phyloP scores from a whole-genome alignment of 148 eudicot genomes.

The Salicornia ramosissima region DNA sequence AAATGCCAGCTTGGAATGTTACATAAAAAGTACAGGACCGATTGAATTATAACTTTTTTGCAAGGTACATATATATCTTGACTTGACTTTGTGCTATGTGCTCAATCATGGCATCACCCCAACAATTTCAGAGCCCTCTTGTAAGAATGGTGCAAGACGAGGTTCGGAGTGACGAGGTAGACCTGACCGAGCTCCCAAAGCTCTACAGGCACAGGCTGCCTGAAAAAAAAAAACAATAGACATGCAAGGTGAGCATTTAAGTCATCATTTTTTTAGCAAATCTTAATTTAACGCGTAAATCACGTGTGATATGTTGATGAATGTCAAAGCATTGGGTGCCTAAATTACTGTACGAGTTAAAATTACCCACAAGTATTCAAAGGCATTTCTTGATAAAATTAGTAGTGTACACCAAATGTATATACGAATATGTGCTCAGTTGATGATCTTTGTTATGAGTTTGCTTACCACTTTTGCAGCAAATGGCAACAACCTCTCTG shows the following conservation, averaged over 20 bases:
- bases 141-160: constrained; percentile 56
- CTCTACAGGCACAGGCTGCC: constrained; percentile 82
- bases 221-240: constrained; percentile 28
- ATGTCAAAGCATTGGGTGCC: too few species aligned
- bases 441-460: too few species aligned
- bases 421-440: too few species aligned
- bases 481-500: constrained; percentile 86
- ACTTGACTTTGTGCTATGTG: not conserved
- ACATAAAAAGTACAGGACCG: not conserved
- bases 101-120: constrained; percentile 8
- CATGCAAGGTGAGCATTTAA: constrained; percentile 1
- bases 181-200: constrained; percentile 86
- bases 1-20: not conserved
- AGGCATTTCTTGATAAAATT: too few species aligned
- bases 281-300: too few species aligned
- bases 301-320: too few species aligned
- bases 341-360: too few species aligned
- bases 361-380: too few species aligned
- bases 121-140: constrained; percentile 19
- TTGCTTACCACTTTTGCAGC: constrained; percentile 82
- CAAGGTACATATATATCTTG: not conserved
- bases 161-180: constrained; percentile 72
- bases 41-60: not conserved
- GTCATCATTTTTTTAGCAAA: not conserved
- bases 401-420: too few species aligned